Evolutionary conservation across 805 yeast species (phyloP).

Genomic region (Pichia membranifaciens): DNA sequence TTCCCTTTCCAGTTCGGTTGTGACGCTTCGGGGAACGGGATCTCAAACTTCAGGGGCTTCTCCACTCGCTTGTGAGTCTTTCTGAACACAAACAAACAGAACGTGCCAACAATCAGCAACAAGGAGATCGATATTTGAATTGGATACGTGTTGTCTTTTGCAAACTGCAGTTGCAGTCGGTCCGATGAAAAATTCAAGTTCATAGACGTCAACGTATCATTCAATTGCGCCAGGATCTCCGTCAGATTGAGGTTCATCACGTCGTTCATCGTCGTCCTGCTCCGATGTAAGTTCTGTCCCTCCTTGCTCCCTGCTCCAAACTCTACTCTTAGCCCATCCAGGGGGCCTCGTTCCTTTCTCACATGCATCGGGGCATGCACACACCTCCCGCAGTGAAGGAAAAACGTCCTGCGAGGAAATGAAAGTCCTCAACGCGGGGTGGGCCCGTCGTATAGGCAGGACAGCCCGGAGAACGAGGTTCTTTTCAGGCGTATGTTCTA

Average conservation of each 20-base stretch:
- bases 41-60: conserved; percentile 40
- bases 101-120: conserved; percentile 22
- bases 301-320: too few relatives aligned
- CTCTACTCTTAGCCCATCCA: too few relatives aligned
- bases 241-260: conserved; percentile 17
- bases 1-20: conserved; percentile 90
- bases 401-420: too few relatives aligned
- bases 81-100: conserved; percentile 19
- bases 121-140: conserved; percentile 28
- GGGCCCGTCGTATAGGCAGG: too few relatives aligned
- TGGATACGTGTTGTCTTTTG: conserved; percentile 18
- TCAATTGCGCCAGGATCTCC: conserved; percentile 19
- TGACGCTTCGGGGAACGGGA: conserved; percentile 69
- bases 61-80: conserved; percentile 24
- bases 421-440: too few relatives aligned
- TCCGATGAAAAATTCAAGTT: conserved; percentile 14
- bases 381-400: too few relatives aligned
- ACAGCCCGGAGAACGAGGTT: too few relatives aligned
- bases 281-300: too few relatives aligned
- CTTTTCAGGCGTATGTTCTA: too few relatives aligned
- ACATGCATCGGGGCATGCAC: too few relatives aligned
- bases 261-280: too few relatives aligned
- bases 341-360: too few relatives aligned
- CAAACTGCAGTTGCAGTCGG: conserved; percentile 6
- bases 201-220: conserved; percentile 20